These are phyloP conservation scores for Triticum urartu DNA, from an alignment of 176 grass and related monocot genomes.

Conservation along the genomic window DNA sequence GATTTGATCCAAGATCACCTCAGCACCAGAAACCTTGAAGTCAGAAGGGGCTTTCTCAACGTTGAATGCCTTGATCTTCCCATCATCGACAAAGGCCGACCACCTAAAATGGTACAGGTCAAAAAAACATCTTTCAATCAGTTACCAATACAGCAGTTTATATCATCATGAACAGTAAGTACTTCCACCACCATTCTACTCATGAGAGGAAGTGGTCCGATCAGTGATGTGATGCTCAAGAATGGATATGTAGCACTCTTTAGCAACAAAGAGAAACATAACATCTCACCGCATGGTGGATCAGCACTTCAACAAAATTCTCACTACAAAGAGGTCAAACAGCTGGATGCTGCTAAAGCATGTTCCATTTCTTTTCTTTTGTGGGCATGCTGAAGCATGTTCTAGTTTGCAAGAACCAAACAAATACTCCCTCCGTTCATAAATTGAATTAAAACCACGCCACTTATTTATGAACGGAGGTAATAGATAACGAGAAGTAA, in stretches of 20 bases:
- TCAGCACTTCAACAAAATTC: background rate
- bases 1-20: constrained; percentile 88
- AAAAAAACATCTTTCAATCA: background rate
- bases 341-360: background rate
- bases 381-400: background rate
- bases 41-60: constrained; percentile 84
- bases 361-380: background rate
- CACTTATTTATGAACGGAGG: no score
- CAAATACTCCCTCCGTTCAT: background rate
- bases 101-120: constrained; percentile 46
- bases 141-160: background rate
- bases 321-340: background rate
- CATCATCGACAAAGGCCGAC: constrained; percentile 88
- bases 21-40: constrained; percentile 80
- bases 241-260: background rate
- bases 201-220: background rate
- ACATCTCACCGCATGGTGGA: background rate
- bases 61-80: constrained; percentile 86
- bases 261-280: background rate
- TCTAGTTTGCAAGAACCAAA: background rate
- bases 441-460: no score
- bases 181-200: background rate
- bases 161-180: background rate
- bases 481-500: no score
- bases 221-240: background rate